Base-by-base conservation (phyloP, 2,329 filamentous ascomycete genomes). In the Talaromyces sp. region DNA sequence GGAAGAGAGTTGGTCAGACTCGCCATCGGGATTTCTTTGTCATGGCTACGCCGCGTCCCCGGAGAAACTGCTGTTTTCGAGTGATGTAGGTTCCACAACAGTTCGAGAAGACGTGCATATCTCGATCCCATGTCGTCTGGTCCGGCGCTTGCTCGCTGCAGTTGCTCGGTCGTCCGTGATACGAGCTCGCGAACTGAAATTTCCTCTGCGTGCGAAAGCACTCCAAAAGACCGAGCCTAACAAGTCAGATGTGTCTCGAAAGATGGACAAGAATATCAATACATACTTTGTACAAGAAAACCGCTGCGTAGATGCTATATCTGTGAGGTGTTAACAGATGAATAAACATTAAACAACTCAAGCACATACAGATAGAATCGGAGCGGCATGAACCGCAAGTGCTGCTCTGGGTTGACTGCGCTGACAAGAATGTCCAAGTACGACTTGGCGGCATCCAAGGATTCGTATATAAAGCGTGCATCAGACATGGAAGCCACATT, bases 401-500 rank as follows among this genome's bases (percentile, higher is more conserved):
- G 82, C 17, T 80, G 81, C 57, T 82, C 79, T 0, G 85, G 84
- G 60, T 87, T 82, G 32, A 87, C 81, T 63, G 81, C 82, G 60
- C 82, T 82, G 67, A 85, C 86, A 22, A 88, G 78, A 1, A 84
- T 85, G 17, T 79, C 82, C 15, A 88, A 74, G 19, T 88, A 80
- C 0, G 83, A 82, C 68, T 87, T 87, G 0, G 85, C 86, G 2
- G 86, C 85, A 65, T 87, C 84, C 8, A 88, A 80, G 2, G 85
- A 85, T 68, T 87, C 85, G 69, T 87, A 88, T 61, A 88, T 87
- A 70, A 88, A 88, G 6, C 86, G 80, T 5, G 85, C 84, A 67
- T 88, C 86, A 6, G 85, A 84, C 60, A 85, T 84, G 0, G 82
- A 82, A 5, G 84, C 83, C 2, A 87, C 77, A 60, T 85, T 83